Evolutionary conservation across 1,284 basidiomycete genomes (phyloP).

Genomic region (Leucoagaricus sp.): DNA sequence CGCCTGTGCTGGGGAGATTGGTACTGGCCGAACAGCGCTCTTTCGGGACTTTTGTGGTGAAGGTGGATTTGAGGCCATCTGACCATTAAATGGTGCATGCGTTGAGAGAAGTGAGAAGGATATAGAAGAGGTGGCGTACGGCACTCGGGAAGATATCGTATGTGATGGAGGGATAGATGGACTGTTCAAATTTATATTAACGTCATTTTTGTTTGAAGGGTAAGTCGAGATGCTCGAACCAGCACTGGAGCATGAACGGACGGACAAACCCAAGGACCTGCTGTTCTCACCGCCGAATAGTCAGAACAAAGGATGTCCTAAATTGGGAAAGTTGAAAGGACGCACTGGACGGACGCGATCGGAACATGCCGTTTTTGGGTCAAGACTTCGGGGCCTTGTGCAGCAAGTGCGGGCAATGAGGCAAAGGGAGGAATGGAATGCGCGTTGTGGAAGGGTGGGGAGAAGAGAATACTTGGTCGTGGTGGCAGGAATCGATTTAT

Average conservation of each 20-base stretch:
- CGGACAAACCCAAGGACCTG: constrained; percentile 34
- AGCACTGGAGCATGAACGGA: constrained; percentile 35
- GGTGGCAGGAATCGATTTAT: constrained; percentile 8
- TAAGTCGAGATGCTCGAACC: constrained; percentile 34
- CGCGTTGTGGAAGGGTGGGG: constrained; percentile 17
- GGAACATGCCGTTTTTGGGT: constrained; percentile 40
- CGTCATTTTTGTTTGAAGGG: constrained; percentile 34
- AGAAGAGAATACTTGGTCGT: constrained; percentile 15
- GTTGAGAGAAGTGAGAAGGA: constrained; percentile 29
- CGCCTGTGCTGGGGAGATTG: constrained; percentile 54
- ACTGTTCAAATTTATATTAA: constrained; percentile 43
- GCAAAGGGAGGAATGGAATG: constrained; percentile 19
- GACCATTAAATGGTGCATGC: constrained; percentile 31
- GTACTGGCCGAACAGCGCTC: constrained; percentile 35
- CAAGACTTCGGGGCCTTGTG: constrained; percentile 26
- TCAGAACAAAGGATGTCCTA: constrained; percentile 54
- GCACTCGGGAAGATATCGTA: constrained; percentile 34
- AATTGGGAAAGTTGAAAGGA: constrained; percentile 58
- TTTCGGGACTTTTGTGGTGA: constrained; percentile 37
- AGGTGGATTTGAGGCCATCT: constrained; percentile 50
- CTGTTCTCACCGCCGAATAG: constrained; percentile 34
- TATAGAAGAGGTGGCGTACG: constrained; percentile 35
- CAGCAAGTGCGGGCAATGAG: constrained; percentile 29
- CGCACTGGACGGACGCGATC: constrained; percentile 38
- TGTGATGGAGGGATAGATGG: constrained; percentile 31